Evolutionary conservation across 179 eudicot species (phyloP), one percentile per base, ranked within the genome.

Genomic region (Sideroxylon spinosum): DNA sequence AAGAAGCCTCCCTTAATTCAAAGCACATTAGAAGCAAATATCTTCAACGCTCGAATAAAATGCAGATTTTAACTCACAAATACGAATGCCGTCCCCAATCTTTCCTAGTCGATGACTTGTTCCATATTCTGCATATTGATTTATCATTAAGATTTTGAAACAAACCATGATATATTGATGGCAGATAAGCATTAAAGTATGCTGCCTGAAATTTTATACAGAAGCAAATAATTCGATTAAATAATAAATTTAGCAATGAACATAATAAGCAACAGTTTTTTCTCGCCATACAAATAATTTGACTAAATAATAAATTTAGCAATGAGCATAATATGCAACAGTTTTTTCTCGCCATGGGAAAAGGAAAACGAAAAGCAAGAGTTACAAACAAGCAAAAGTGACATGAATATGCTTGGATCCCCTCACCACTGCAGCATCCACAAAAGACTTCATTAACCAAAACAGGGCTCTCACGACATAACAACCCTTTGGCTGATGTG

Each of bases 41-140:
- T 28, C 49, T 19, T 14, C n/a, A 48, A 7, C 8, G 23, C 50
- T 62, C 19, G 19, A 77, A 65, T 44, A 79, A 78, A 78, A 79
- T 20, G 46, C 48, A 78, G 44, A 76, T 70, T 49, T 37, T 44
- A 63, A 80, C 83, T 80, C 56, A 80, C 83, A 80, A 59, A 80
- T 32, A 59, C 83, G 83, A 76, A 80, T 80, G 70, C 83, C 83
- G 28, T 80, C 66, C 28, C 83, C 83, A 75, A 94, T 78, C 87
- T 86, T 91, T 78, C 98, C 97, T 78, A 88, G 81, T 56, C 87
- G 86, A 80, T 91, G 93, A 73, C 79, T 82, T 55, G 96, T 91
- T 82, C 94, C 94, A 79, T 94, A 93, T 83, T 94, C 98, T 94
- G 92, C 86, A 87, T 28, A 81, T n/a, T 25, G 73, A 25, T 32